phyloP scores from a whole-genome alignment of 306 rosid species.

The Rosa persica region DNA sequence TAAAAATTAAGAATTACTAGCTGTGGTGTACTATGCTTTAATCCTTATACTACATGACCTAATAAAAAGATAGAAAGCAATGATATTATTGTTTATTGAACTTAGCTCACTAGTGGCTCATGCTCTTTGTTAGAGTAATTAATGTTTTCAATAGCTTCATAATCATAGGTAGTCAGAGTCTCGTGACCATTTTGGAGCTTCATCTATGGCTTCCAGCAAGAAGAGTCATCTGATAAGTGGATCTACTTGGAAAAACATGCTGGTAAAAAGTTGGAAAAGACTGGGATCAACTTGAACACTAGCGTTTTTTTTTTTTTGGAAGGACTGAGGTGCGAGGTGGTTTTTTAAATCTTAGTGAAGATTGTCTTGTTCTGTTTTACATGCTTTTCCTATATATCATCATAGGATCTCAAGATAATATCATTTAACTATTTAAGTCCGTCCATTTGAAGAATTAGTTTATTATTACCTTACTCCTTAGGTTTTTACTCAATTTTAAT shows the following conservation, averaged over 20 bases:
- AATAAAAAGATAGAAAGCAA: background rate
- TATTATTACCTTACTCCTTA: too few relatives aligned
- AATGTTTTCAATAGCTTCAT: background rate
- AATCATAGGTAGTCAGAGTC: background rate
- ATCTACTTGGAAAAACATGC: conserved; percentile 4
- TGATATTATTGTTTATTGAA: background rate
- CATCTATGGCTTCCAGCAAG: background rate
- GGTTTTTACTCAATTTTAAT: too few relatives aligned
- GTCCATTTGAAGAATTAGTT: background rate
- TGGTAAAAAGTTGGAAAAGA: conserved; percentile 7
- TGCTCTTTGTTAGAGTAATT: background rate
- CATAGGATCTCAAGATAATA: background rate
- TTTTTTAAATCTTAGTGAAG: background rate
- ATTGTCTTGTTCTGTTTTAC: background rate
- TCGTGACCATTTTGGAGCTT: background rate
- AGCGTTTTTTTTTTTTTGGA: background rate
- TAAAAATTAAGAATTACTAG: background rate
- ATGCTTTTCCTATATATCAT: background rate
- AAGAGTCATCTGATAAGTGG: background rate
- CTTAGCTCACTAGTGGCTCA: background rate
- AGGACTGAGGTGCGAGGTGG: background rate
- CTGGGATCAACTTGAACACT: background rate
- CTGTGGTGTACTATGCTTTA: background rate
- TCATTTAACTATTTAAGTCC: background rate
- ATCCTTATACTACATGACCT: background rate